A percentile compares a stretch with the other conserved stretches of the same genome.
Conservation (phyloP, 2,329 filamentous ascomycete species). For the Fusarium begoniae region DNA sequence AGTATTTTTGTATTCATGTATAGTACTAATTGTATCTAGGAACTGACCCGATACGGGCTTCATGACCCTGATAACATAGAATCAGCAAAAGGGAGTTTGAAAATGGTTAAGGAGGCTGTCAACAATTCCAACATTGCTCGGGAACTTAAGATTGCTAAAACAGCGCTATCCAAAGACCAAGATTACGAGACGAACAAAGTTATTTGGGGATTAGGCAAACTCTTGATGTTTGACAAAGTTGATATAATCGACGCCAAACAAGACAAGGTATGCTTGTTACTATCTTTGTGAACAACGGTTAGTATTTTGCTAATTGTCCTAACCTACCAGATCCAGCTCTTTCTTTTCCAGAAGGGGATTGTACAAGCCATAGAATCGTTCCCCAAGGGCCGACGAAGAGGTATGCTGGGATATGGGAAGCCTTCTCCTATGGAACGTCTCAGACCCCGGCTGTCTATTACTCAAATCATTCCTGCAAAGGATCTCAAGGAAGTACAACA, state of each 20-base stretch:
- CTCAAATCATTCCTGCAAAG: not conserved
- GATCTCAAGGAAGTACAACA: fast-evolving
- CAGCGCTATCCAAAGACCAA: fast-evolving
- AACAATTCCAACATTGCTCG: fast-evolving
- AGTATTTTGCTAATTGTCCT: fast-evolving
- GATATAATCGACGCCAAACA: fast-evolving
- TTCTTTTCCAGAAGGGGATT: fast-evolving
- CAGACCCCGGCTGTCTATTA: fast-evolving
- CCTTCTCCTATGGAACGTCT: fast-evolving
- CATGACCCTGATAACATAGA: fast-evolving
- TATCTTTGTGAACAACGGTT: fast-evolving
- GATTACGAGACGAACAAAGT: not conserved
- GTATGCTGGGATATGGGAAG: not conserved
- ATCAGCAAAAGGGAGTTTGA: fast-evolving
- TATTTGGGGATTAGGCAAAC: not conserved
- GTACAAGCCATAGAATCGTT: fast-evolving
- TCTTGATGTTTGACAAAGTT: not conserved
- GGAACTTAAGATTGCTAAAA: fast-evolving
- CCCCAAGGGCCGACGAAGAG: not conserved
- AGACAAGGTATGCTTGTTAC: not conserved
- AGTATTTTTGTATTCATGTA: fast-evolving
- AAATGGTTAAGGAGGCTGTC: not conserved
- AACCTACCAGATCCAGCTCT: fast-evolving
- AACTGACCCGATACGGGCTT: fast-evolving
- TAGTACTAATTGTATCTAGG: not conserved